Base-by-base conservation (phyloP, 2,329 filamentous ascomycete species). In the Ophiostoma ips region DNA sequence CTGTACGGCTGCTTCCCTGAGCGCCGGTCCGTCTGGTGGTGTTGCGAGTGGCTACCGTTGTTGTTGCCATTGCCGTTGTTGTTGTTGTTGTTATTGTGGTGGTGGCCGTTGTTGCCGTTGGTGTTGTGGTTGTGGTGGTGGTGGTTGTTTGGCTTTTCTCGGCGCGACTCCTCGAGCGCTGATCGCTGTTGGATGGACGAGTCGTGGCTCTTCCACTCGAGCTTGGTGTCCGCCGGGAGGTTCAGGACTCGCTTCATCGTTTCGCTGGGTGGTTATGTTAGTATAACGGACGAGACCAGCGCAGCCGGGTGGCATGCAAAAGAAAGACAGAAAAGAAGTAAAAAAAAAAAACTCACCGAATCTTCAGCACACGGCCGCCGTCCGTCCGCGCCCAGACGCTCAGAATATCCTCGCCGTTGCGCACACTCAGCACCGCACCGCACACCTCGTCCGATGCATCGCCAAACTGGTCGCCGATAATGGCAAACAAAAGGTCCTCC, bases 381-480 rank as follows among this genome's bases (percentile, higher is more conserved):
- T 94, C 87, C 60, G 87, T 92, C 65, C 88, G 85, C 50, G 89
- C 94, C 92, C 92, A 98, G 63, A 98, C 88, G 69, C 88, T 95
- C 65, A 98, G 76, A 55, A 96, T 94, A 63, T 98, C 92, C 69
- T 98, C 92, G 40, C 89, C 90, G 61, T 89, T 94, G 55, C 92
- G 78, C 55, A 98, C 86, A 64, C 89, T 96, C 40, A 98, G 75
- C 30, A 98, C 92, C 50, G 86, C 87, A 53, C 92, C 92, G 62
- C 90, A 98, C 38, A 98, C 84, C 65, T 98, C 90, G 58, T 96
- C 90, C 47, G 83, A 80, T 35, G 88, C 89, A 62, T 96, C 92
- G 48, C 80, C 78, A 63, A 98, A 96, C 64, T 95, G 88, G 61
- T 96, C 89, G 40, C 92, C 92, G 52, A 95, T 80, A 59, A 95